Conservation (phyloP, 1,284 basidiomycete species). For the Anthracocystis walkeri region DNA sequence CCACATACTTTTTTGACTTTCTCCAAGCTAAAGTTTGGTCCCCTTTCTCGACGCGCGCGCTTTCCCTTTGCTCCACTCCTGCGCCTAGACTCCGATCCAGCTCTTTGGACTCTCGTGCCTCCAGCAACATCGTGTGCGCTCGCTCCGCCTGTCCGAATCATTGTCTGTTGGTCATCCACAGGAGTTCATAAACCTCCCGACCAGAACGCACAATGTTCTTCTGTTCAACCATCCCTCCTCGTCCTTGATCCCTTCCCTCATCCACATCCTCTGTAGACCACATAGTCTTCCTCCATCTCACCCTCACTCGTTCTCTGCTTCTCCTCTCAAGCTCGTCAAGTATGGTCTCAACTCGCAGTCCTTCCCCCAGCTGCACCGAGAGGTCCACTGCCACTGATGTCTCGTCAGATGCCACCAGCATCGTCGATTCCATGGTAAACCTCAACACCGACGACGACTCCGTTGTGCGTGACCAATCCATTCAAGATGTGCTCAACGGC, state of each 20-base stretch:
- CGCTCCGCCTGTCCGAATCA: not conserved
- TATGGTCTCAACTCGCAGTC: slow-evolving; percentile 44
- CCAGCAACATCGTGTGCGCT: not conserved
- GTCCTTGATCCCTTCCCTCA: not conserved
- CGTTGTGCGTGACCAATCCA: slow-evolving; percentile 23
- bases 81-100: not conserved
- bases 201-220: not conserved
- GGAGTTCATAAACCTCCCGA: not conserved
- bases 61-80: not conserved
- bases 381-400: slow-evolving; percentile 36
- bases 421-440: slow-evolving; percentile 25
- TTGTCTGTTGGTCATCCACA: not conserved
- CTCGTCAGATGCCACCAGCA: slow-evolving; percentile 35
- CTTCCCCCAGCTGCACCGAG: slow-evolving; percentile 36
- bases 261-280: not conserved
- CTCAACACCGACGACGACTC: slow-evolving; percentile 28
- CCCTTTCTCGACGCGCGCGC: not conserved
- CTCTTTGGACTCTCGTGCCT: not conserved
- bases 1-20: not conserved
- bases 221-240: not conserved
- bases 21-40: not conserved
- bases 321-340: not conserved
- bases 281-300: not conserved
- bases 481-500: slow-evolving; percentile 36
- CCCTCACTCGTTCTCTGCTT: not conserved